Base-by-base conservation (phyloP, 164 flowering plant species). In the Nymphaea colorata region DNA sequence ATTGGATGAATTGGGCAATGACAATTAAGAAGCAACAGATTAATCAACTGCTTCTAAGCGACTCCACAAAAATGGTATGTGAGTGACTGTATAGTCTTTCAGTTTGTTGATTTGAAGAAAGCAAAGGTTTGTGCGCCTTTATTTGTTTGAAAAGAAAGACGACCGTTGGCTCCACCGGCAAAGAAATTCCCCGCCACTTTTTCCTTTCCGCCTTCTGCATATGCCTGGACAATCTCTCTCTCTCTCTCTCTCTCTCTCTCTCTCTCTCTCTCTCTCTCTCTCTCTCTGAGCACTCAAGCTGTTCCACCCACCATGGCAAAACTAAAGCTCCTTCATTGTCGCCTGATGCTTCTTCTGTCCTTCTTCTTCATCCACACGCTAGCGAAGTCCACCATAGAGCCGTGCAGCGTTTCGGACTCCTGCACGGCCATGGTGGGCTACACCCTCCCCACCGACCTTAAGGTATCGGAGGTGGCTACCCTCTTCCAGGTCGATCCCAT, bases 361-460 rank as follows among this genome's bases (percentile, higher is more conserved):
- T 47, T 14, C 12, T 47, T 47, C 55, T 47, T 47, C 11, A 47
- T 14, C 76, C 0, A 81, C 76, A 15, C 81, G 86, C 18, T 84
- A 81, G 51, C 85, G 81, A 94, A 91, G 70, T 94, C 98, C 61
- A 94, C 96, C 17, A 94, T 94, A 36, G 99, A 94, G 72, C 99
- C 97, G 10, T 91, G 99, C 68, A 79, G 87, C 25, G 79, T 73
- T 81, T 76, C 88, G 59, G 88, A 87, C 67, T 64, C 93, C 16
- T 94, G 99, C 86, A 78, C 79, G 68, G 84, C 99, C 63, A 65
- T 91, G 69, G 76, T 87, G 17, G 96, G 91, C 7, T 94, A 94
- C 87, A 85, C 87, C 0, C 87, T 94, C 72, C 86, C 88, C 89
- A 87, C 97, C 2, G 93, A 88, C 80, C 90, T 91, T 73, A 94